phyloP scores from a whole-genome alignment of 805 yeast species.

The Barnettozyma californica region DNA sequence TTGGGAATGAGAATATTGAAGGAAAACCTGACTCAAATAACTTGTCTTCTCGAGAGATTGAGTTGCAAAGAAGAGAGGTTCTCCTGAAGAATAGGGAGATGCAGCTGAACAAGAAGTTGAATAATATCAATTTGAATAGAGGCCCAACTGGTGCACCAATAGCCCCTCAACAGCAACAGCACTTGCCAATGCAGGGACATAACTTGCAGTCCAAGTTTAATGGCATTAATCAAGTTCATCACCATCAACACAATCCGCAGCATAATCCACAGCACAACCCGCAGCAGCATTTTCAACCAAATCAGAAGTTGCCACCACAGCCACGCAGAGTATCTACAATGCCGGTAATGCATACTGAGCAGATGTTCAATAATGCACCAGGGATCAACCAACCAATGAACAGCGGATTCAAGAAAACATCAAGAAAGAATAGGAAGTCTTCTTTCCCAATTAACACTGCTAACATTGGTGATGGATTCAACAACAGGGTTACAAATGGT shows the following conservation, averaged over 20 bases:
- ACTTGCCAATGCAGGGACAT: neutral
- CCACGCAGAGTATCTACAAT: constrained; percentile 25
- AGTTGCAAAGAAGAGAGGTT: constrained; percentile 23
- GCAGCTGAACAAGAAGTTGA: constrained; percentile 23
- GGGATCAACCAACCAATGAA: constrained; percentile 6
- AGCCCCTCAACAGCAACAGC: constrained; percentile 10
- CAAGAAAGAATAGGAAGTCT: constrained; percentile 41
- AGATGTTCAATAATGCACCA: constrained; percentile 9
- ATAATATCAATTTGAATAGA: constrained; percentile 8
- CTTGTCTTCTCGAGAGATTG: constrained; percentile 21
- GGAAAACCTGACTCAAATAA: neutral
- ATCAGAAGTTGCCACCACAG: constrained; percentile 20
- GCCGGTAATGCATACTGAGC: constrained; percentile 16
- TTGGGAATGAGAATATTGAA: neutral
- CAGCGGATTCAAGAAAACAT: constrained; percentile 30
- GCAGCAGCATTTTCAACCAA: constrained; percentile 13
- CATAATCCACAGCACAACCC: constrained; percentile 10
- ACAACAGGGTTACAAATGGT: constrained; percentile 6
- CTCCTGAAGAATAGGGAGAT: constrained; percentile 20
- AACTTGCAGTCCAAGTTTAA: constrained; percentile 12
- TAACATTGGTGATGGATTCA: constrained; percentile 10
- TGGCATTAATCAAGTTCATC: constrained; percentile 8
- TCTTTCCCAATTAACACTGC: constrained; percentile 24
- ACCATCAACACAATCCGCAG: constrained; percentile 9
- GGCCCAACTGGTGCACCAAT: constrained; percentile 8